Percentiles rank a stretch among this genome's conserved stretches.
Evolutionary conservation across 768 basidiomycete genomes (phyloP).

Genomic region (Pholiota microspora): DNA sequence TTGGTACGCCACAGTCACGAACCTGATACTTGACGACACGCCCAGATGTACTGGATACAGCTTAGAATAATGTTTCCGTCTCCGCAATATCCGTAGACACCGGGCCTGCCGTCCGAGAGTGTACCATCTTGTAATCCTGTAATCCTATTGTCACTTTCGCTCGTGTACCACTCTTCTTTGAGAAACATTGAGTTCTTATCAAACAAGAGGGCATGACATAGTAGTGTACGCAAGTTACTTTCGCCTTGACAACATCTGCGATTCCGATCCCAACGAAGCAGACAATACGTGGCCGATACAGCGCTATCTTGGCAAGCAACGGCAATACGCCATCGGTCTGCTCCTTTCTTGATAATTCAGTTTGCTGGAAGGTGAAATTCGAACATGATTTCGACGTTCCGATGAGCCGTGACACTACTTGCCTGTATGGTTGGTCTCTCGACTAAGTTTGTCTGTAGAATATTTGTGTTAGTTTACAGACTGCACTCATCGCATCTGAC

Average conservation of each 20-base stretch:
- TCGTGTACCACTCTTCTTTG: not conserved
- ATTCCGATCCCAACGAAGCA: conserved; percentile 82
- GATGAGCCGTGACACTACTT: not conserved
- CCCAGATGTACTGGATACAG: conserved; percentile 76
- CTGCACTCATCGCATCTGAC: not conserved
- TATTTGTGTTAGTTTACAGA: not conserved
- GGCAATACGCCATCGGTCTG: conserved; percentile 50
- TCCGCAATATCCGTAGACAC: not conserved
- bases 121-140: conserved; percentile 50
- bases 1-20: not conserved
- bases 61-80: conserved; percentile 68
- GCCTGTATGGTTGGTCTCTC: conserved; percentile 68
- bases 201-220: not conserved
- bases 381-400: not conserved
- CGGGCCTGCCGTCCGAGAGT: conserved; percentile 20
- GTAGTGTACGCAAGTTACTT: conserved; percentile 18
- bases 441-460: conserved; percentile 73
- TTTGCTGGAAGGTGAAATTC: conserved; percentile 34
- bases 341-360: conserved; percentile 53
- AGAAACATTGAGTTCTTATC: not conserved
- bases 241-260: conserved; percentile 32
- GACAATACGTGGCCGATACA: conserved; percentile 58
- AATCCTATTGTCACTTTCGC: conserved; percentile 34
- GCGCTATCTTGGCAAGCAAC: conserved; percentile 58
- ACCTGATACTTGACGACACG: conserved; percentile 74